Base-by-base conservation (phyloP, 1,139 yeast species). In the Schwanniomyces etchellsii region DNA sequence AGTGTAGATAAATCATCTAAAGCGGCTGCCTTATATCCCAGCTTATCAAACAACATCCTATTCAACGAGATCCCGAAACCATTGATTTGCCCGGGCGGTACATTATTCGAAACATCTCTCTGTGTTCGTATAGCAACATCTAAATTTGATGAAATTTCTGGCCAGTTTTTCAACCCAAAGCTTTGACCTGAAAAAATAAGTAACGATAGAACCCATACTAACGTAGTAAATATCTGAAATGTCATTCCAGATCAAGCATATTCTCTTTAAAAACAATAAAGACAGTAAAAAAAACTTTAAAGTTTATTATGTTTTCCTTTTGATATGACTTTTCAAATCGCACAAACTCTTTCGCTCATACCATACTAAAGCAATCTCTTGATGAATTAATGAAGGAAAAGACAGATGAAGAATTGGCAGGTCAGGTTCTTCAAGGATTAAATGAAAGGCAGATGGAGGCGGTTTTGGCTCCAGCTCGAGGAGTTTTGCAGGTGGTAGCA, bases 401-500 rank as follows among this genome's bases (percentile, higher is more conserved):
- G 22, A 14, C 11, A 7, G 22, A 14, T 9, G 24, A 11, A 7
- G 11, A 11, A 11, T 9, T 25, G 6, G 22, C 6, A 7, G 11
- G 11, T 11, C 6, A 14, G 11, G 7, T 27, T 5, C 25, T 27
- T 5, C 9, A 17, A 5, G 48, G 42, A 2, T 63, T 86, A 35
- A 86, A 86, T 46, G 49, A 43, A 1, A 68, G 67, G 21, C 96
- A 86, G 50, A 43, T 42, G 6, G 42, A 52, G 31, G 94, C 95
- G 0, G 91, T 80, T 2, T 61, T 70, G 2, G 64, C 77, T 3
- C 72, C 81, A 0, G 45, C 61, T 2, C 47, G 57, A 14, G 74
- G 77, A 1, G 68, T 71, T 16, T 59, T 86, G 24, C 95, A 85
- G 49, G 77, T 89, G 17, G 68, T 88, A 20, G 96, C 96, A 0